These are phyloP conservation scores for Groenewaldozyma tartarivorans DNA, from an alignment of 805 yeast genomes.

Conservation along the genomic window DNA sequence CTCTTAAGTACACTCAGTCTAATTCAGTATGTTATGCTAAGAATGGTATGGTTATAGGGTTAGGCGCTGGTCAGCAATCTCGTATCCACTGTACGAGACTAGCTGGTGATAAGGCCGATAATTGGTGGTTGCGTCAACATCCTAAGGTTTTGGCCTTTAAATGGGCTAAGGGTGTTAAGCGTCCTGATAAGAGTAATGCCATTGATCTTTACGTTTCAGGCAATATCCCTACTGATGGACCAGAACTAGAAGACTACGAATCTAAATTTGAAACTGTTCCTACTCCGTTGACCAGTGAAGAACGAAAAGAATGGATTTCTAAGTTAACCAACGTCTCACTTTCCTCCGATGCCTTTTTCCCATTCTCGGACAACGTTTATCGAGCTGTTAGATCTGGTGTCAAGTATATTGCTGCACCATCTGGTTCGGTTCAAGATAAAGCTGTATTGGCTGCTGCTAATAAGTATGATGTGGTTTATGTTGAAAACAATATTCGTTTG, in stretches of 20 bases:
- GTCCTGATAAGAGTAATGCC: conserved; percentile 97
- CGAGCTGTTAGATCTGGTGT: conserved; percentile 97
- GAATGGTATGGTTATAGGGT: conserved; percentile 98
- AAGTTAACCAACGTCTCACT: conserved; percentile 80
- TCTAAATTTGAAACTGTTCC: conserved; percentile 81
- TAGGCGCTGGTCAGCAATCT: conserved; percentile 99
- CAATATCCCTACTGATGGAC: conserved; percentile 85
- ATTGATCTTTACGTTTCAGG: conserved; percentile 87
- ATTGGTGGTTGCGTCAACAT: conserved; percentile 99
- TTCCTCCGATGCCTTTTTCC: conserved; percentile 98
- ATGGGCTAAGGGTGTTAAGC: conserved; percentile 97
- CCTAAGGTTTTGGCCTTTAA: conserved; percentile 85
- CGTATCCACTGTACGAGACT: conserved; percentile 98
- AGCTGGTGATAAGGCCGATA: conserved; percentile 99
- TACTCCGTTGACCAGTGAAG: conserved; percentile 67
- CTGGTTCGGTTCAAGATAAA: conserved; percentile 96
- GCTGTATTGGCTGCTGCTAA: conserved; percentile 95
- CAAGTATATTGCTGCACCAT: conserved; percentile 90
- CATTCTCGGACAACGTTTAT: conserved; percentile 98
- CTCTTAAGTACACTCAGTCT: conserved; percentile 94
- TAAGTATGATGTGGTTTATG: conserved; percentile 79
- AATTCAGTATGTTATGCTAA: conserved; percentile 98
- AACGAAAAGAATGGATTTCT: conserved; percentile 78
- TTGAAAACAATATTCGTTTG: conserved; percentile 93
- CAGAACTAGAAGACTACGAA: conserved; percentile 88